Percentiles rank a stretch among this genome's conserved stretches.
Evolutionary conservation across 2,329 filamentous ascomycete genomes (phyloP).

Genomic region (Daldinia sp.): DNA sequence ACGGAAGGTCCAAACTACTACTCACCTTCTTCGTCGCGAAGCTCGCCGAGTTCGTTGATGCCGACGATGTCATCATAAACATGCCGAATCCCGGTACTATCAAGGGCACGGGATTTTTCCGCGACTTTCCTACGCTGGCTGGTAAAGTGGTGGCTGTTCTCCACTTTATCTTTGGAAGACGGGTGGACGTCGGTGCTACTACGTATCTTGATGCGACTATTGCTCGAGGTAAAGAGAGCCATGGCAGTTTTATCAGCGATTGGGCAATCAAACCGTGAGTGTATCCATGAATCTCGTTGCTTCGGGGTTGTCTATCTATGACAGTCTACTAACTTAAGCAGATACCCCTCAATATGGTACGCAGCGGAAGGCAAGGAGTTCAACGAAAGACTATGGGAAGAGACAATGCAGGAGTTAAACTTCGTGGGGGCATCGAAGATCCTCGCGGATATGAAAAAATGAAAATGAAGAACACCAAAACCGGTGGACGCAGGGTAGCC

Average conservation of each 20-base stretch:
- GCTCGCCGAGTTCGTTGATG: slow-evolving; percentile 39
- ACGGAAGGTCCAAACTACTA: slow-evolving; percentile 29
- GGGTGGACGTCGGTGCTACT: slow-evolving; percentile 29
- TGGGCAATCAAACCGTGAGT: slow-evolving; percentile 17
- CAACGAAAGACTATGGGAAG: neutral
- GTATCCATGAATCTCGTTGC: neutral
- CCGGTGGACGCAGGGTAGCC: neutral
- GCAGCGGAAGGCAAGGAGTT: neutral
- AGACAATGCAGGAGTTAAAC: neutral
- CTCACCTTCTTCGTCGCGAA: slow-evolving; percentile 46
- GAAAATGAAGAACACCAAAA: neutral
- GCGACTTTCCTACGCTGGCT: slow-evolving; percentile 13
- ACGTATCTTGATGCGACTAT: slow-evolving; percentile 43
- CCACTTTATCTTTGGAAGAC: slow-evolving; percentile 25
- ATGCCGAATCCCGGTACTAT: slow-evolving; percentile 42
- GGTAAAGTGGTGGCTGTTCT: slow-evolving; percentile 14
- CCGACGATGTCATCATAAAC: slow-evolving; percentile 43
- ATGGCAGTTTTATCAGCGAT: slow-evolving; percentile 34
- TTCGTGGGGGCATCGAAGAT: neutral
- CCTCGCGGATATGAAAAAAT: neutral
- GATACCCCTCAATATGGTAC: neutral
- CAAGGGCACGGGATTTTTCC: slow-evolving; percentile 27
- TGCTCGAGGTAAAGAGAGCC: slow-evolving; percentile 35
- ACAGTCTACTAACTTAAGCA: neutral
- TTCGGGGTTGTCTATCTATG: neutral